Percentiles rank a stretch among this genome's conserved stretches.
Evolutionary conservation across 768 basidiomycete species (phyloP).

Genomic region (Amanita phalloides): DNA sequence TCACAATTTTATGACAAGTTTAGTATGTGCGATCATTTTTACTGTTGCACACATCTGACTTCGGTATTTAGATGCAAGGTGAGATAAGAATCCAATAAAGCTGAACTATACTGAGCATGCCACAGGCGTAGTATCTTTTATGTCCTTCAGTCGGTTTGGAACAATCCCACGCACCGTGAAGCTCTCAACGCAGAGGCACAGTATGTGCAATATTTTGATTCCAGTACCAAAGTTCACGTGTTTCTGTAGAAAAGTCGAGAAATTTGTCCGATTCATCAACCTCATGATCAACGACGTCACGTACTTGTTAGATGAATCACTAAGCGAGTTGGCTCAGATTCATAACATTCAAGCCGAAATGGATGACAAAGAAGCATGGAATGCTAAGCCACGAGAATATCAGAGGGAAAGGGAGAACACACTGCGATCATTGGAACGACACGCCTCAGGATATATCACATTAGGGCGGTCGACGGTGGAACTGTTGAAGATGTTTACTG

Average conservation of each 20-base stretch:
- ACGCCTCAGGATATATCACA: constrained; percentile 79
- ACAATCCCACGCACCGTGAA: constrained; percentile 80
- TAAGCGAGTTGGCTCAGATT: constrained; percentile 83
- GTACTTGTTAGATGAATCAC: constrained; percentile 93
- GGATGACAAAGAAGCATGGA: constrained; percentile 66
- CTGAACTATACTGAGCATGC: neutral
- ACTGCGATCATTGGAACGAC: constrained; percentile 71
- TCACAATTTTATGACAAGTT: constrained; percentile 99
- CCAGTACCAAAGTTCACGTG: neutral
- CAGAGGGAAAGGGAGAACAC: constrained; percentile 76
- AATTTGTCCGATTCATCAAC: constrained; percentile 94
- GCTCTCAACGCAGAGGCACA: constrained; percentile 72
- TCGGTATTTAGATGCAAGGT: constrained; percentile 13
- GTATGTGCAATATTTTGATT: constrained; percentile 26
- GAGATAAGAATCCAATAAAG: neutral
- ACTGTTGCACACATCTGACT: constrained; percentile 18
- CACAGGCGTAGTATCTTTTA: constrained; percentile 75
- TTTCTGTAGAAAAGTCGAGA: constrained; percentile 63
- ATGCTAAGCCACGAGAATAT: constrained; percentile 51
- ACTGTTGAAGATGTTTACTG: constrained; percentile 85
- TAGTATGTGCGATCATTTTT: constrained; percentile 37
- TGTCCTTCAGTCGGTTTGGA: constrained; percentile 85
- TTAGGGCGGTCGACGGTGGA: constrained; percentile 86
- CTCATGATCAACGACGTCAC: constrained; percentile 99
- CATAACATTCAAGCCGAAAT: constrained; percentile 80